phyloP scores from a whole-genome alignment of 805 yeast species.

The Wickerhamiella brachini region DNA sequence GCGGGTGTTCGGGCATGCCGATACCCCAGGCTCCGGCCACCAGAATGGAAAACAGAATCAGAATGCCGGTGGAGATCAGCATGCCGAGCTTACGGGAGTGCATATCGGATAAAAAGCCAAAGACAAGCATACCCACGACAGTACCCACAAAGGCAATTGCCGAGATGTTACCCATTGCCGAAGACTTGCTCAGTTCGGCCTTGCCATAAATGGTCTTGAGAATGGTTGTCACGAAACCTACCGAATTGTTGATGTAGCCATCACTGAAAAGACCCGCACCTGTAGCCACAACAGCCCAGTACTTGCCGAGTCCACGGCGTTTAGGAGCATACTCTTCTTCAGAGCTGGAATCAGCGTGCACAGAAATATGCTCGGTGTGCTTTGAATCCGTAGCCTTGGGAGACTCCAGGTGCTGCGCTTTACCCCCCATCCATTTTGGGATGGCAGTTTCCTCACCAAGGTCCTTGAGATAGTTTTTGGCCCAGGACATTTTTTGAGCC shows the following conservation, averaged over 20 bases:
- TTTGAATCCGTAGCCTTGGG: background rate
- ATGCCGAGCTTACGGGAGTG: conserved; percentile 72
- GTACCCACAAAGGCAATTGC: conserved; percentile 89
- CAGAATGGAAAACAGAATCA: conserved; percentile 65
- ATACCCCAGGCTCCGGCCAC: conserved; percentile 84
- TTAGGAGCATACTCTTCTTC: background rate
- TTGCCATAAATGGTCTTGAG: conserved; percentile 50
- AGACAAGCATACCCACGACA: conserved; percentile 68
- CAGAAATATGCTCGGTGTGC: background rate
- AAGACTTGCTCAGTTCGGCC: conserved; percentile 40
- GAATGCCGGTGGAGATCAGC: conserved; percentile 60
- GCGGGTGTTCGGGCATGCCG: conserved; percentile 36
- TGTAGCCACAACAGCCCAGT: conserved; percentile 63
- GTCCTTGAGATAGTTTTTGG: conserved; percentile 5
- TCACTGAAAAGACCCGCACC: conserved; percentile 93
- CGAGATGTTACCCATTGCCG: conserved; percentile 66
- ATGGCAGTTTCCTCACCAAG: conserved; percentile 9
- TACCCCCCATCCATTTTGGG: conserved; percentile 7
- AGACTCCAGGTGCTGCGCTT: background rate
- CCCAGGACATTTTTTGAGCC: background rate
- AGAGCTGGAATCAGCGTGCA: background rate
- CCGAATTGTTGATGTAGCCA: conserved; percentile 81
- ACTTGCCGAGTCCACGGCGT: conserved; percentile 19
- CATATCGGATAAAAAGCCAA: conserved; percentile 73
- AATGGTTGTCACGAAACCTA: conserved; percentile 64